A percentile compares a stretch with the other conserved stretches of the same genome.
These are phyloP conservation scores for Coemansia sp. DNA, from an alignment of 192 early-diverging fungal genomes.

Conservation along the genomic window DNA sequence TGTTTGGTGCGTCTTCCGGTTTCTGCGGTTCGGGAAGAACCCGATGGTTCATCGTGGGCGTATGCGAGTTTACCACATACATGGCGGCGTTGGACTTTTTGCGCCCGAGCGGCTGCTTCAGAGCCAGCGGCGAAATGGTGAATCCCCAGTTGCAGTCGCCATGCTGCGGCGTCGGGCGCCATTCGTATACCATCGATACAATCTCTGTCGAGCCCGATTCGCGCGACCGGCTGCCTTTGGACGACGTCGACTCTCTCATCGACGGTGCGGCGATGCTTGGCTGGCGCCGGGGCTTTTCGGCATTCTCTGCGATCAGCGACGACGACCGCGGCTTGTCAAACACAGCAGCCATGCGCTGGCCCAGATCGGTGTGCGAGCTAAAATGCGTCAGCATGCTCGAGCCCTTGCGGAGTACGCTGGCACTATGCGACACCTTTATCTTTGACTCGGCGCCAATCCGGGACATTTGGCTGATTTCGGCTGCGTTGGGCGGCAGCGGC, in stretches of 20 bases:
- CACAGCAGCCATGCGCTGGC: constrained; percentile 22
- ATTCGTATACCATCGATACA: constrained; percentile 22
- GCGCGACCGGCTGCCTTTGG: constrained; percentile 12
- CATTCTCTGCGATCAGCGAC: constrained; percentile 25
- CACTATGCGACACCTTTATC: constrained; percentile 6
- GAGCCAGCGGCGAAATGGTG: constrained; percentile 36
- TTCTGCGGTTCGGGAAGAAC: constrained; percentile 7
- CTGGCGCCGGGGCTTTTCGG: constrained; percentile 12
- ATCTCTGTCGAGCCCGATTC: constrained; percentile 36
- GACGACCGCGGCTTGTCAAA: constrained; percentile 47
- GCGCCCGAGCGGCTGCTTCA: constrained; percentile 28
- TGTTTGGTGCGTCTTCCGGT: not conserved
- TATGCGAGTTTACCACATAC: constrained; percentile 43
- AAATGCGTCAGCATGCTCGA: constrained; percentile 32
- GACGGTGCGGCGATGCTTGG: constrained; percentile 17
- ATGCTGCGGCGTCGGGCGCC: constrained; percentile 25
- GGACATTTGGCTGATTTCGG: constrained; percentile 19
- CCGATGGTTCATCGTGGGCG: constrained; percentile 42
- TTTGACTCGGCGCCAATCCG: not conserved
- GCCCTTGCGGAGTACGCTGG: constrained; percentile 7
- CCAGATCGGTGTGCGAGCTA: constrained; percentile 42
- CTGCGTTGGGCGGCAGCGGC: constrained; percentile 45
- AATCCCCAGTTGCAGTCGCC: constrained; percentile 42
- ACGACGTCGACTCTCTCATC: constrained; percentile 6
- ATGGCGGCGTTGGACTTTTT: constrained; percentile 20